A percentile compares a stretch with the other conserved stretches of the same genome.
phyloP scores from a whole-genome alignment of 2,329 filamentous ascomycete species.

The Cordyceps cateniannulata region DNA sequence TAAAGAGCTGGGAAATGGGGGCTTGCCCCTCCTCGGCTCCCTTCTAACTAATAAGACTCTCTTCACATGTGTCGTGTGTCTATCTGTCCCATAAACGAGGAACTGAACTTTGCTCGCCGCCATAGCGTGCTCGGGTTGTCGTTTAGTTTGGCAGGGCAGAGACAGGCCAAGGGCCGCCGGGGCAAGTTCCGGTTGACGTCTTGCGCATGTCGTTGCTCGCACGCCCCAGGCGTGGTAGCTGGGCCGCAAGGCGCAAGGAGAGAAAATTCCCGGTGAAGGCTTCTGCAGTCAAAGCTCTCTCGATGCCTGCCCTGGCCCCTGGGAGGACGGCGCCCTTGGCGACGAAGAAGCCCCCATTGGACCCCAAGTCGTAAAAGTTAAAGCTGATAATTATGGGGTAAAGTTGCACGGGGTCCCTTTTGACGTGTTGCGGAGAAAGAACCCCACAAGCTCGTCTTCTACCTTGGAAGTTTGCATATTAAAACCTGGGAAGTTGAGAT shows the following conservation, averaged over 20 bases:
- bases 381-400: constrained; percentile 3
- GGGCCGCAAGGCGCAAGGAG: not conserved
- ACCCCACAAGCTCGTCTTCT: not conserved
- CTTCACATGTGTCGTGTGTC: no score
- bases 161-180: not conserved
- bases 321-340: not conserved
- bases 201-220: not conserved
- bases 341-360: not conserved
- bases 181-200: not conserved
- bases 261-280: not conserved
- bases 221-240: not conserved
- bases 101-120: no score
- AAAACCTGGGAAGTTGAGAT: not conserved
- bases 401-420: not conserved
- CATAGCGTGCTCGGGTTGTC: not conserved
- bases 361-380: not conserved
- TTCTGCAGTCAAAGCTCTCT: constrained; percentile 3
- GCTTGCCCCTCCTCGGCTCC: not conserved
- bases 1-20: no score
- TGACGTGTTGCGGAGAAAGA: constrained; percentile 6
- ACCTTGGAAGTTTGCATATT: not conserved
- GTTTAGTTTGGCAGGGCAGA: not conserved
- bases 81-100: no score
- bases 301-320: not conserved
- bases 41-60: not conserved